These are phyloP conservation scores for Lophiotrema nucula DNA, from an alignment of 495 filamentous ascomycete species.

Conservation along the genomic window DNA sequence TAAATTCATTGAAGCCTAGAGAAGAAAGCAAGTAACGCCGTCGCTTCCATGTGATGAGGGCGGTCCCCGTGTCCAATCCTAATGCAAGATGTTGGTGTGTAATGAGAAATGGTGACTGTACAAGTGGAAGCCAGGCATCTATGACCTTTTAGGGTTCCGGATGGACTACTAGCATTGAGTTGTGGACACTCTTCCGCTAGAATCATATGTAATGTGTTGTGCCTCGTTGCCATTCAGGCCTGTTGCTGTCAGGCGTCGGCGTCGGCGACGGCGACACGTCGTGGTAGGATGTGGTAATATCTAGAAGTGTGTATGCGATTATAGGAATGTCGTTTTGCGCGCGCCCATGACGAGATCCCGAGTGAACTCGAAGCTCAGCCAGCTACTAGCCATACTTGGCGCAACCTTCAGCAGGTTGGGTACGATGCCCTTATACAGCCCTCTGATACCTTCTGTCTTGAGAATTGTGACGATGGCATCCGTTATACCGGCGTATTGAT, in stretches of 20 bases:
- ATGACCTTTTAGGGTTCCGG: background rate
- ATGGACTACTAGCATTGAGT: background rate
- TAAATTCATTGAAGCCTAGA: background rate
- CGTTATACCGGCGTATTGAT: slow-evolving; percentile 82
- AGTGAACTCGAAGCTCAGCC: slow-evolving; percentile 93
- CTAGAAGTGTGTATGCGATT: background rate
- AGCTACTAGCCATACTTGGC: slow-evolving; percentile 97
- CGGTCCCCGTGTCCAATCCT: background rate
- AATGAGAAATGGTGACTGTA: background rate
- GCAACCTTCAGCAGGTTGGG: slow-evolving; percentile 96
- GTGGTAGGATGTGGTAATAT: background rate
- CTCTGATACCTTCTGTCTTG: slow-evolving; percentile 69
- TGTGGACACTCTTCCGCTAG: background rate
- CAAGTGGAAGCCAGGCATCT: background rate
- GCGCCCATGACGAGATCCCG: slow-evolving; percentile 72
- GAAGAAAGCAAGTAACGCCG: background rate
- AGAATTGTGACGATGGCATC: slow-evolving; percentile 83
- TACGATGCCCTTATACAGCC: slow-evolving; percentile 88
- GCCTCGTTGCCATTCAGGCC: background rate
- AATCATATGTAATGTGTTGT: background rate
- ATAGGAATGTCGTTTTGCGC: slow-evolving; percentile 15
- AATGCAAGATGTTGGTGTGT: slow-evolving; percentile 1
- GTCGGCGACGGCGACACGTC: background rate
- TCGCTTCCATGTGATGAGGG: background rate
- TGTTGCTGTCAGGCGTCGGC: too few relatives aligned